A percentile compares a stretch with the other conserved stretches of the same genome.
These are phyloP conservation scores for Abortiporus biennis DNA, from an alignment of 1,284 basidiomycete species.

Conservation along the genomic window DNA sequence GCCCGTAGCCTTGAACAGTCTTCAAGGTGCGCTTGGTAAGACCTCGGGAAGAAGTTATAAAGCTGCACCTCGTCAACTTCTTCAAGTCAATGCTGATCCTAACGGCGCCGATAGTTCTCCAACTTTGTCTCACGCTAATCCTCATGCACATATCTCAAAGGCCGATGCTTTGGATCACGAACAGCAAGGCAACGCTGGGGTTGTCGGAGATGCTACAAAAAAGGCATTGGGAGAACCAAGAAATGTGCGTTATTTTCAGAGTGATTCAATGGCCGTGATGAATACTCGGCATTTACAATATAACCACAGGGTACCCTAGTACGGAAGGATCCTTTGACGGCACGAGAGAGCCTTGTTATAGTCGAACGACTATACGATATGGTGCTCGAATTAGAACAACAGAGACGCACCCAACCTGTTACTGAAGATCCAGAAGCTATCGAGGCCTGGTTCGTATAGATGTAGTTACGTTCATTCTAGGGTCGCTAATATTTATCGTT, in stretches of 20 bases:
- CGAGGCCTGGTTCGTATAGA: slow-evolving; percentile 42
- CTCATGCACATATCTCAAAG: slow-evolving; percentile 55
- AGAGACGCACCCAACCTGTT: slow-evolving; percentile 76
- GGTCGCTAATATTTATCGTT: slow-evolving; percentile 5
- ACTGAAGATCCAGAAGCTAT: slow-evolving; percentile 52
- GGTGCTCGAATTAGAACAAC: slow-evolving; percentile 82
- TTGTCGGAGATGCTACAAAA: slow-evolving; percentile 63
- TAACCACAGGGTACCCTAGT: slow-evolving; percentile 43
- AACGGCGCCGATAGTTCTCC: slow-evolving; percentile 41
- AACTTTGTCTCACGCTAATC: slow-evolving; percentile 37
- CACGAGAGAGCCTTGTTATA: slow-evolving; percentile 73
- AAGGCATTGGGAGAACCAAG: slow-evolving; percentile 56
- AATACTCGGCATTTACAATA: slow-evolving; percentile 2
- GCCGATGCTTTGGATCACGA: slow-evolving; percentile 33
- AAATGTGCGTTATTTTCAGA: slow-evolving; percentile 33
- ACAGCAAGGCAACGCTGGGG: slow-evolving; percentile 35
- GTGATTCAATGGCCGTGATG: neutral
- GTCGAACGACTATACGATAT: slow-evolving; percentile 87
- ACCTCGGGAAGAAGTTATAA: slow-evolving; percentile 91
- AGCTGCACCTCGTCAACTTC: slow-evolving; percentile 91
- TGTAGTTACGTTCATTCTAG: neutral
- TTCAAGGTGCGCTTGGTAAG: slow-evolving; percentile 95
- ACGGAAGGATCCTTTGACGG: slow-evolving; percentile 67
- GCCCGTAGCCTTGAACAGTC: slow-evolving; percentile 58
- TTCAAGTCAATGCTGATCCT: slow-evolving; percentile 68